Percentiles rank a stretch among this genome's conserved stretches.
These are phyloP conservation scores for Clarireedia monteithiana DNA, from an alignment of 2,329 filamentous ascomycete species.

Conservation along the genomic window DNA sequence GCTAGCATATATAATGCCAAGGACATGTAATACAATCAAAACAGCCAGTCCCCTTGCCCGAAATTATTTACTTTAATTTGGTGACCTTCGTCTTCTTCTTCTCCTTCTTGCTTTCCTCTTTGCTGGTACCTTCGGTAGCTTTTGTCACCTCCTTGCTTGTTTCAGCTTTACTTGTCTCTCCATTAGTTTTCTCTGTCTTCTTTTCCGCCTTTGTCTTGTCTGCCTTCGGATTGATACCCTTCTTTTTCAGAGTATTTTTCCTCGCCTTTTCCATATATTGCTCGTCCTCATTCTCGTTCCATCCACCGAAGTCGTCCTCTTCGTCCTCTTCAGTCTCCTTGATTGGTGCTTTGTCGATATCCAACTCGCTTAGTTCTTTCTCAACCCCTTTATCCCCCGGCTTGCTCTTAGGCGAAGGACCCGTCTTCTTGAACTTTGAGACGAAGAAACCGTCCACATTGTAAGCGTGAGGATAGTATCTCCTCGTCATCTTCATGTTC, in stretches of 20 bases:
- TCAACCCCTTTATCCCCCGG: slow-evolving; percentile 23
- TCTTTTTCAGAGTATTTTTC: slow-evolving; percentile 64
- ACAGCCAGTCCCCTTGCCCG: background rate
- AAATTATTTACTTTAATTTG: slow-evolving; percentile 3
- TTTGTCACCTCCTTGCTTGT: background rate
- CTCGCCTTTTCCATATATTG: slow-evolving; percentile 67
- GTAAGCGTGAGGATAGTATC: slow-evolving; percentile 86
- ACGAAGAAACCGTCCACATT: slow-evolving; percentile 99
- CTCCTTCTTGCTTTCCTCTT: background rate
- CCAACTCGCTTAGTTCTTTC: slow-evolving; percentile 34
- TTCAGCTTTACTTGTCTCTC: background rate
- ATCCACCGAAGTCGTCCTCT: slow-evolving; percentile 59
- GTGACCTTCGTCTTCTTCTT: slow-evolving; percentile 6
- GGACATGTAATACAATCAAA: background rate
- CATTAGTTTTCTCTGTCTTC: slow-evolving; percentile 10
- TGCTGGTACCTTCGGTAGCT: background rate
- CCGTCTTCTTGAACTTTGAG: slow-evolving; percentile 92
- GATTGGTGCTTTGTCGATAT: slow-evolving; percentile 59
- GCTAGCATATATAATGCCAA: background rate
- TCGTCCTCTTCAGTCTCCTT: slow-evolving; percentile 31
- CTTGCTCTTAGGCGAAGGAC: slow-evolving; percentile 55
- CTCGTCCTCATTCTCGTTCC: slow-evolving; percentile 66
- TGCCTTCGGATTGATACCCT: slow-evolving; percentile 65
- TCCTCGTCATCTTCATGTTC: slow-evolving; percentile 70
- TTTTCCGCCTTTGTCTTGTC: slow-evolving; percentile 30